Conservation (phyloP, 2,329 filamentous ascomycete genomes). For the Zarea fungicola region DNA sequence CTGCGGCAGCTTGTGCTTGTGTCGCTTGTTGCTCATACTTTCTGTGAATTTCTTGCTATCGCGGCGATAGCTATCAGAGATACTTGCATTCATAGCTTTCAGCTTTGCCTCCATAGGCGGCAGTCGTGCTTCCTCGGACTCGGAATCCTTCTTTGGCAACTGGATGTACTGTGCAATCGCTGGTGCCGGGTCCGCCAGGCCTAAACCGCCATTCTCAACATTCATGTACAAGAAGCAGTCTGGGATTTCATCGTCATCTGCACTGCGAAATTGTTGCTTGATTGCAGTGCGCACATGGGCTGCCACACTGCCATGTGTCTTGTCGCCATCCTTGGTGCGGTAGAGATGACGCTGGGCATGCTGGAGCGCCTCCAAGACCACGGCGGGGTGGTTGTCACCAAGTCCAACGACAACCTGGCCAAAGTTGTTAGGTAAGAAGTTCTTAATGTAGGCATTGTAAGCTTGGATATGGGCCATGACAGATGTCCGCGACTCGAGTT, state of each 20-base stretch:
- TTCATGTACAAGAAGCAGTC: conserved; percentile 38
- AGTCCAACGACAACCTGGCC: conserved; percentile 42
- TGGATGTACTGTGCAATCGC: conserved; percentile 8
- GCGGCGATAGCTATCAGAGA: conserved; percentile 4
- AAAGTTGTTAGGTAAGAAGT: conserved; percentile 55
- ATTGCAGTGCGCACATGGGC: conserved; percentile 43
- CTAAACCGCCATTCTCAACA: conserved; percentile 33
- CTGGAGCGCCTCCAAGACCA: conserved; percentile 10
- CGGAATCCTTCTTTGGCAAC: background rate
- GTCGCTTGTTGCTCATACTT: background rate
- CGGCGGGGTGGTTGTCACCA: conserved; percentile 8
- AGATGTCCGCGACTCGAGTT: conserved; percentile 47
- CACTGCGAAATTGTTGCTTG: conserved; percentile 39
- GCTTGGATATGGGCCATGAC: conserved; percentile 55
- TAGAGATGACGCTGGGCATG: conserved; percentile 8
- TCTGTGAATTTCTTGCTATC: conserved; percentile 2
- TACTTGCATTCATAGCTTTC: background rate
- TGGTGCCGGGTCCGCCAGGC: conserved; percentile 30
- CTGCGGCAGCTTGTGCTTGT: background rate
- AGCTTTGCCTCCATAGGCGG: background rate
- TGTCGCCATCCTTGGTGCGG: background rate
- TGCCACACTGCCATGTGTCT: conserved; percentile 40
- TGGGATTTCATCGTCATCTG: conserved; percentile 27
- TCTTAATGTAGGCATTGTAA: conserved; percentile 53
- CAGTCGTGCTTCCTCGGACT: background rate